Evolutionary conservation across 2,329 filamentous ascomycete genomes (phyloP).

Genomic region (Fusarium torulosum): DNA sequence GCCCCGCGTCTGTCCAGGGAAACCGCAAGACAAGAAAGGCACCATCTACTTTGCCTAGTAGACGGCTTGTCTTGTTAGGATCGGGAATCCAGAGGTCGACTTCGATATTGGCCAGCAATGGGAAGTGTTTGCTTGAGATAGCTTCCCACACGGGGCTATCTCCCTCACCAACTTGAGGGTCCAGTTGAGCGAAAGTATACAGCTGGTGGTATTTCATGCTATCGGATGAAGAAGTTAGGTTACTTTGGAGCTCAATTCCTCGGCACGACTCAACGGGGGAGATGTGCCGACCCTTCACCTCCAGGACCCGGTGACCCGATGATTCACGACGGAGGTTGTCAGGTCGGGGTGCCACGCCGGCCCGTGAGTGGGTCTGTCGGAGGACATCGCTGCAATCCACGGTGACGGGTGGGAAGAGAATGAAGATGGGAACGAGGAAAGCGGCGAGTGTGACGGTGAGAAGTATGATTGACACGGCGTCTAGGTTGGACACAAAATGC

Average conservation of each 20-base stretch:
- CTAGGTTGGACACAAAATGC: conserved; percentile 45
- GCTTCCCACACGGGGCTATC: conserved; percentile 72
- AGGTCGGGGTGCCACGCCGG: conserved; percentile 57
- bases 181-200: conserved; percentile 80
- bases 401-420: conserved; percentile 67
- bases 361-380: conserved; percentile 64
- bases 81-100: conserved; percentile 79
- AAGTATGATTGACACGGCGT: conserved; percentile 54
- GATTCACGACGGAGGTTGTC: conserved; percentile 54
- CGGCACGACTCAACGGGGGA: conserved; percentile 88
- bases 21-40: conserved; percentile 76
- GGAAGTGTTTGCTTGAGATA: conserved; percentile 76
- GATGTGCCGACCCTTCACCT: conserved; percentile 71
- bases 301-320: conserved; percentile 39
- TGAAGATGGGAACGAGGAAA: conserved; percentile 66
- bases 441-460: conserved; percentile 60
- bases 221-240: conserved; percentile 72
- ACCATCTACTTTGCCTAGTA: conserved; percentile 64
- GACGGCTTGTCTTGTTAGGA: conserved; percentile 64
- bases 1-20: conserved; percentile 67
- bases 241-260: conserved; percentile 77
- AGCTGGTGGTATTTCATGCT: conserved; percentile 85
- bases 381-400: conserved; percentile 67
- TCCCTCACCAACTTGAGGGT: conserved; percentile 48
- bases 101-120: conserved; percentile 77